Conservation (phyloP, 75 land plant genomes). For the Isoetes taiwanensis region DNA sequence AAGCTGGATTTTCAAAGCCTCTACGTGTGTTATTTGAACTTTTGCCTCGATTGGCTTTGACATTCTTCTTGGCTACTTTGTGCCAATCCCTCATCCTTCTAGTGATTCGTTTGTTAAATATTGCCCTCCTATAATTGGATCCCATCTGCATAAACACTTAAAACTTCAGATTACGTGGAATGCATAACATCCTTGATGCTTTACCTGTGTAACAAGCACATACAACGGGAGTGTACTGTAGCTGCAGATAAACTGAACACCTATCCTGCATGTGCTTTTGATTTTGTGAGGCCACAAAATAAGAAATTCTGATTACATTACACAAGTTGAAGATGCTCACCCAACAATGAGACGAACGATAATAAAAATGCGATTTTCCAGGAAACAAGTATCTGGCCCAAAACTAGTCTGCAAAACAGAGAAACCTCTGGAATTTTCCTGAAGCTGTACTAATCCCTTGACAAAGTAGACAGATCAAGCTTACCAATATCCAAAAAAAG, state of each 20-base stretch:
- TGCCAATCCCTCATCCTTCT: slow-evolving; percentile 27
- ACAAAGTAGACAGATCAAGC: background rate
- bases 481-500: slow-evolving; percentile 86
- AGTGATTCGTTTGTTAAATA: slow-evolving; percentile 29
- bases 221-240: background rate
- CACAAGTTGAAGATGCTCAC: slow-evolving; percentile 28
- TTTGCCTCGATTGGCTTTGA: slow-evolving; percentile 7
- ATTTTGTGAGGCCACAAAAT: too few relatives aligned
- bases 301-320: too few relatives aligned
- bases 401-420: slow-evolving; percentile 41
- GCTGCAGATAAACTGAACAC: background rate
- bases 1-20: too few relatives aligned
- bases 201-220: background rate
- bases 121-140: slow-evolving; percentile 24
- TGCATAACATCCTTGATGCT: too few relatives aligned
- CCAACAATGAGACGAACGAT: slow-evolving; percentile 42
- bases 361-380: slow-evolving; percentile 21
- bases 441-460: background rate
- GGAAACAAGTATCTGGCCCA: slow-evolving; percentile 45
- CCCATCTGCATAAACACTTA: slow-evolving; percentile 83
- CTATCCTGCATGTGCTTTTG: too few relatives aligned
- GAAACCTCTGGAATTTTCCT: background rate
- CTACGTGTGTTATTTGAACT: too few relatives aligned
- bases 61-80: slow-evolving; percentile 8
- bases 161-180: too few relatives aligned